Evolutionary conservation across 345 rosid species (phyloP).

Genomic region (Acer saccharum): DNA sequence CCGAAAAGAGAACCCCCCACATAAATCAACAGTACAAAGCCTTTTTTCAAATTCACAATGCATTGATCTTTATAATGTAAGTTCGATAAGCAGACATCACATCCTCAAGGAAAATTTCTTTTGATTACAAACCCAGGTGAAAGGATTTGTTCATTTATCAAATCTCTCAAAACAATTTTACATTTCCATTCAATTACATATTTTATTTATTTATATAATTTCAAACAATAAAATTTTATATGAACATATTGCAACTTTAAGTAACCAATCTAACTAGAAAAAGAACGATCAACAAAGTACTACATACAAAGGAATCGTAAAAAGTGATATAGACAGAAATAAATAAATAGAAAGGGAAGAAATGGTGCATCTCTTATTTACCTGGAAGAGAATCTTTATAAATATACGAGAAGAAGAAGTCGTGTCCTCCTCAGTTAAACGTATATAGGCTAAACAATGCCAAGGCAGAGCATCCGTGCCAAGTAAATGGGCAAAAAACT

Average conservation of each 20-base stretch:
- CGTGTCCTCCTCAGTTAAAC: slow-evolving; percentile 89
- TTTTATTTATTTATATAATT: not conserved
- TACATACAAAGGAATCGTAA: not conserved
- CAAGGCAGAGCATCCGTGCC: slow-evolving; percentile 96
- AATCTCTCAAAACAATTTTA: not conserved
- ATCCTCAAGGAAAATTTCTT: no score
- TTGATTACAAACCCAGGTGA: not conserved
- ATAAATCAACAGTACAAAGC: not conserved
- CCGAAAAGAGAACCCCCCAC: not conserved
- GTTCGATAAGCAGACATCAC: not conserved
- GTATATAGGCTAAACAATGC: slow-evolving; percentile 87
- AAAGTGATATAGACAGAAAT: not conserved
- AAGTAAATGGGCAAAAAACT: slow-evolving; percentile 92
- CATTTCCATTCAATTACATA: not conserved
- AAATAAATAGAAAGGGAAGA: not conserved
- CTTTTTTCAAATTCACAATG: not conserved
- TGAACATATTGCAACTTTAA: not conserved
- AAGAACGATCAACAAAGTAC: no score
- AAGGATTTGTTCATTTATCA: not conserved
- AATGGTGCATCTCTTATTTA: slow-evolving; percentile 20
- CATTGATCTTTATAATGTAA: not conserved
- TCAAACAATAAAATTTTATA: not conserved
- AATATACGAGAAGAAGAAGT: slow-evolving; percentile 93
- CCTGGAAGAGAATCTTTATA: slow-evolving; percentile 98
- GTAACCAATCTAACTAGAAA: no score